Evolutionary conservation across 139 green algal genomes (phyloP), one percentile per base, ranked within the genome.

Genomic region (Micractinium conductrix): DNA sequence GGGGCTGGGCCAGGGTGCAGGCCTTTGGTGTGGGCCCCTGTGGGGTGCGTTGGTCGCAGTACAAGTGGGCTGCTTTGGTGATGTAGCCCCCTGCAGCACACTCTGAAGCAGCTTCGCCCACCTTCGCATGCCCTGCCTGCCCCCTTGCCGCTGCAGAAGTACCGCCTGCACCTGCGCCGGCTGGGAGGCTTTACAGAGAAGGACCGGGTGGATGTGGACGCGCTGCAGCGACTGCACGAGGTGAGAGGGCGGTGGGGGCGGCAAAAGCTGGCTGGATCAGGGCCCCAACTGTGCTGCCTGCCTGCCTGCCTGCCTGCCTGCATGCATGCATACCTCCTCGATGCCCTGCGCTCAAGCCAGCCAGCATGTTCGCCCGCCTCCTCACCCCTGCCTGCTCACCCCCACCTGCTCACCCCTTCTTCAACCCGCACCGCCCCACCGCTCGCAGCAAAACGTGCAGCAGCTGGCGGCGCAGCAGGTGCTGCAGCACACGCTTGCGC

Each of bases 161-260:
- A 98, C 89, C 87, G 95, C 37, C 84, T 94, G 68, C 90, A 95
- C 76, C 90, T 97, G 43, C 97, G 97, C 85, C 79, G 80, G 8
- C 67, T 88, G 45, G 87, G 87, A 24, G 83, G 87, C 7, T 35
- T 60, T 50, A 84, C 33, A 14, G 76, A 86, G 8, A 85, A 84
- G 74, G 86, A 89, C 72, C 65, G 75, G 16, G 74, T 80, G 38
- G 81, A 88, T 14, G 22, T 24, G 0, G 87, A 88, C 12, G 48
- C 50, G 45, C 78, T 88, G 53, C 87, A 90, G 80, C 37, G 30
- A 0, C 50, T 90, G 48, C 81, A 90, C 24, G 87, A 90, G 75
- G 75, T 81, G 75, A 17, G 75, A 5, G 16, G 9, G 21, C n/a
- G n/a, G n/a, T n/a, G n/a, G n/a, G n/a, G n/a, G n/a, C n/a, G n/a